Base-by-base conservation (phyloP, 768 basidiomycete genomes). In the Rhodotorula toruloides region DNA sequence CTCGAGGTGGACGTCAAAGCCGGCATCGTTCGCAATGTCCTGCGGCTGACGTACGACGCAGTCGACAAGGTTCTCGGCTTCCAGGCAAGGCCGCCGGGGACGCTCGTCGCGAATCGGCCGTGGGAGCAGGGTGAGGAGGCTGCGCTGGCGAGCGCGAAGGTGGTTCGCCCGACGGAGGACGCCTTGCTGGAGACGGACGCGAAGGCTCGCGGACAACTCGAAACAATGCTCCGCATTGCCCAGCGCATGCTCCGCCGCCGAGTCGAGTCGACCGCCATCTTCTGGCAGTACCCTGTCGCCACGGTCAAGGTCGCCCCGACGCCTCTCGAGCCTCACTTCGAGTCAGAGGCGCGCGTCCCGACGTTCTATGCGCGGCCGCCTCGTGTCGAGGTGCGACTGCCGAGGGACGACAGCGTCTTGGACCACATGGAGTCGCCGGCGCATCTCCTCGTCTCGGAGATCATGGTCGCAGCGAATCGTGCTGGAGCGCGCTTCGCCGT, bases 381-480 rank as follows among this genome's bases (percentile, higher is more conserved):
- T 1, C 58, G 42, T 40, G 56, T 67, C 42, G 34, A 59, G 9
- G 34, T 64, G 2, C 47, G 47, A 31, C 62, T 64, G 14, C 61
- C 70, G 1, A 40, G 57, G 0, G 22, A 25, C n/a, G 25, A 52
- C 34, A 6, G 40, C 4, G 1, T n/a, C 16, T 12, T 31, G 17
- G 48, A 31, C 2, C 29, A 37, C 66, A 46, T 52, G 58, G 58
- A 65, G 16, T 65, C 32, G 70, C 87, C 25, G 82, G 83, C 47
- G 72, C 76, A 53, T n/a, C 48, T 55, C 17, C 73, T 90, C 58
- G 85, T 99, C 17, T 80, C 86, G 0, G 91, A 96, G 77, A 80
- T 82, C 72, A 92, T 92, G 87, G 88, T 91, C 74, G 74, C 86
- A 25, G 91, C 90, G 0, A 86, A 85, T 54, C 84, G 86, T 4